These are phyloP conservation scores for Phalaenopsis equestris DNA, from an alignment of 106 monocot genomes.

Conservation along the genomic window DNA sequence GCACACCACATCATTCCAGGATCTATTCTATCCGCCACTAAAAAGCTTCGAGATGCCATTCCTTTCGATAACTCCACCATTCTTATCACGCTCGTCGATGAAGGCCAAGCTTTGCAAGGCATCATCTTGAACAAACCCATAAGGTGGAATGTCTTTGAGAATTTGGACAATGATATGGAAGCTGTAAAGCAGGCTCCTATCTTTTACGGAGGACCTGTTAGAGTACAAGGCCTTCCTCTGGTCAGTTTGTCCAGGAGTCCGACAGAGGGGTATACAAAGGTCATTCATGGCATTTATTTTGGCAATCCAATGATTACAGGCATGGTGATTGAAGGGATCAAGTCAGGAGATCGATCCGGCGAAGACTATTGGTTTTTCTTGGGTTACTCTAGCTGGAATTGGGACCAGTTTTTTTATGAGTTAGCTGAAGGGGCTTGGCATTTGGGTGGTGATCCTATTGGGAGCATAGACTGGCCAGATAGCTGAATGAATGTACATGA, in stretches of 20 bases:
- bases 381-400: constrained; percentile 67
- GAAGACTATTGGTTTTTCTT: constrained; percentile 69
- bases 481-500: constrained; percentile 12
- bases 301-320: constrained; percentile 53
- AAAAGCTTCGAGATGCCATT: constrained; percentile 38
- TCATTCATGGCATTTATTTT: constrained; percentile 44
- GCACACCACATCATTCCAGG: constrained; percentile 30
- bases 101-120: constrained; percentile 52
- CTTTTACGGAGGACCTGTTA: constrained; percentile 78
- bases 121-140: constrained; percentile 73
- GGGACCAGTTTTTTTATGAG: constrained; percentile 76
- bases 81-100: constrained; percentile 46
- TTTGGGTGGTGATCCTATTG: constrained; percentile 16
- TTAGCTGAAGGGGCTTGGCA: constrained; percentile 61
- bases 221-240: constrained; percentile 37
- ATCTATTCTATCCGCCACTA: constrained; percentile 58
- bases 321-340: constrained; percentile 32
- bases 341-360: constrained; percentile 31
- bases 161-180: constrained; percentile 27
- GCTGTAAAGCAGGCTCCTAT: constrained; percentile 46
- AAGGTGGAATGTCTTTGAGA: constrained; percentile 55
- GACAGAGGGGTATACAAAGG: constrained; percentile 35
- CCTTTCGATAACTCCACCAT: constrained; percentile 68
- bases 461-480: constrained; percentile 41
- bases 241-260: constrained; percentile 55